These are phyloP conservation scores for Candida sphagnicola DNA, from an alignment of 805 yeast species.

Conservation along the genomic window DNA sequence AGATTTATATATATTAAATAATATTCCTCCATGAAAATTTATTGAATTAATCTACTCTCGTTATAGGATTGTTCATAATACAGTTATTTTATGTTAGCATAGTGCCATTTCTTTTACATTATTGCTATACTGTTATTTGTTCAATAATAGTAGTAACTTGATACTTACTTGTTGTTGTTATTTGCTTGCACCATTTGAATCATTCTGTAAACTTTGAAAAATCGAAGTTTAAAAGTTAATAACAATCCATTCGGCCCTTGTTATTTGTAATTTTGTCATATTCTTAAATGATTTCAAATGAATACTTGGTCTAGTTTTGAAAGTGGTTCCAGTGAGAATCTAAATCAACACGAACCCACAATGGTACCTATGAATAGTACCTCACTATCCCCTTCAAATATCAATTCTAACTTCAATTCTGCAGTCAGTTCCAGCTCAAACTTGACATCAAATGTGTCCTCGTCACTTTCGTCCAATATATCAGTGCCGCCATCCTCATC, in stretches of 20 bases:
- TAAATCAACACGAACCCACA: background rate
- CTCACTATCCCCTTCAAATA: background rate
- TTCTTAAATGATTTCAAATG: background rate
- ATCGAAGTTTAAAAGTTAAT: too few species aligned
- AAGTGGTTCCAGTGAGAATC: background rate
- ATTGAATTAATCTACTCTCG: too few species aligned
- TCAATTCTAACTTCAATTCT: background rate
- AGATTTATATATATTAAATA: background rate
- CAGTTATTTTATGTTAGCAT: too few species aligned
- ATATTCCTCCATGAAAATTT: background rate
- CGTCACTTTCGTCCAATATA: background rate
- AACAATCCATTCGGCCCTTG: too few species aligned
- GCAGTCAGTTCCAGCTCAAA: background rate
- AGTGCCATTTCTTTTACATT: too few species aligned
- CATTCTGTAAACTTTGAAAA: too few species aligned
- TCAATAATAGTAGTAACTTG: too few species aligned
- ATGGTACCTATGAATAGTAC: background rate
- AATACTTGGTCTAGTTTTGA: background rate
- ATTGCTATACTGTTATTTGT: too few species aligned
- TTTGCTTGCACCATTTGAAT: too few species aligned
- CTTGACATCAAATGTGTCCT: background rate
- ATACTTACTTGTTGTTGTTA: too few species aligned
- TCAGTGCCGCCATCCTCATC: background rate
- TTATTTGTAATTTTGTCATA: background rate
- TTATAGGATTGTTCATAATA: too few species aligned